A percentile compares a stretch with the other conserved stretches of the same genome.
These are phyloP conservation scores for Pseudogymnoascus sp. DNA, from an alignment of 2,329 filamentous ascomycete genomes.

Conservation along the genomic window DNA sequence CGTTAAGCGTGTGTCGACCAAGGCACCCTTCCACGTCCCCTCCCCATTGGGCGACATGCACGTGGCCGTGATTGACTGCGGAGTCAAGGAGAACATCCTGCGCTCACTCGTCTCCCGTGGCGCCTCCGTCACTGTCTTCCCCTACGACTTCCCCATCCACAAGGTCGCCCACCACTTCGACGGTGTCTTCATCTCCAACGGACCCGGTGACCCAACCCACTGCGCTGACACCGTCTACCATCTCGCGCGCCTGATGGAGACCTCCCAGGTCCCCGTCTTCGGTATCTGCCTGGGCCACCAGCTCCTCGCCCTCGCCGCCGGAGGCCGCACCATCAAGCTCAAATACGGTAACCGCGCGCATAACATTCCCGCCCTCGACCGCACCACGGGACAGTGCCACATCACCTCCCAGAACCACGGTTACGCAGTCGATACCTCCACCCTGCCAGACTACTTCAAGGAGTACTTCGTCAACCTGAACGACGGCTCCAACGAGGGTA, in stretches of 20 bases:
- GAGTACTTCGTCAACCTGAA: slow-evolving; percentile 99
- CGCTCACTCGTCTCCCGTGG: slow-evolving; percentile 88
- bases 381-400: slow-evolving; percentile 95
- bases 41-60: slow-evolving; percentile 77
- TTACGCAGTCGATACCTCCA: slow-evolving; percentile 83
- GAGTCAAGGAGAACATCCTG: slow-evolving; percentile 99
- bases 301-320: slow-evolving; percentile 80
- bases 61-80: slow-evolving; percentile 92
- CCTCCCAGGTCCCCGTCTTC: slow-evolving; percentile 79
- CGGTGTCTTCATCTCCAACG: slow-evolving; percentile 97
- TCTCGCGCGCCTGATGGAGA: slow-evolving; percentile 82
- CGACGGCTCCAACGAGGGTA: slow-evolving; percentile 92
- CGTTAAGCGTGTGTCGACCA: slow-evolving; percentile 93
- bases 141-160: slow-evolving; percentile 95
- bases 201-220: slow-evolving; percentile 91
- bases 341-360: slow-evolving; percentile 99
- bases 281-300: slow-evolving; percentile 97
- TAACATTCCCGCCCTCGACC: slow-evolving; percentile 92
- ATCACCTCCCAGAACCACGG: slow-evolving; percentile 99
- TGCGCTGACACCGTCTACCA: slow-evolving; percentile 49
- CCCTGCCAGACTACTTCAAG: slow-evolving; percentile 79
- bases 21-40: slow-evolving; percentile 92
- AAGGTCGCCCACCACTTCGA: slow-evolving; percentile 98
- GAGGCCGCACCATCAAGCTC: slow-evolving; percentile 88
- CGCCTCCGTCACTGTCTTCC: slow-evolving; percentile 87